Conservation (phyloP, 306 rosid genomes). For the Vicia sativa region DNA sequence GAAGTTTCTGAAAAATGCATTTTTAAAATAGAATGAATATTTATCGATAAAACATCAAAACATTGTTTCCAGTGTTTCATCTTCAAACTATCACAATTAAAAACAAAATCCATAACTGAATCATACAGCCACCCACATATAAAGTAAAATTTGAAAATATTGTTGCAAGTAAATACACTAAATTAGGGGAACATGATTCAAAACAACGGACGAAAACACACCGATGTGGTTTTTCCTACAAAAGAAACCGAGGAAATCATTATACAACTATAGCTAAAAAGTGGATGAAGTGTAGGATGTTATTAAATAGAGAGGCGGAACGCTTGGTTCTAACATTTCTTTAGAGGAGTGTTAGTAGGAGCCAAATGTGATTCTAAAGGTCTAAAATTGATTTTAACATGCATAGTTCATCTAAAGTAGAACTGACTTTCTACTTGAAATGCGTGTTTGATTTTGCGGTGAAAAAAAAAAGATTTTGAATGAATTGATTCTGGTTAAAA, state of each 20-base stretch:
- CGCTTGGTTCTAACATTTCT: background rate
- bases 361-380: too few relatives aligned
- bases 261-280: constrained; percentile 2
- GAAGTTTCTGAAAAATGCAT: too few relatives aligned
- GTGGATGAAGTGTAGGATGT: background rate
- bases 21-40: background rate
- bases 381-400: too few relatives aligned
- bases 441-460: too few relatives aligned
- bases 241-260: background rate
- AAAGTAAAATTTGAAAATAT: background rate
- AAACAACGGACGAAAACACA: constrained; percentile 15
- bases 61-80: background rate
- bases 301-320: constrained; percentile 3
- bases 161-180: background rate
- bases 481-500: too few relatives aligned
- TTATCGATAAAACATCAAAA: background rate
- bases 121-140: background rate
- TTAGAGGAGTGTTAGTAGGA: background rate
- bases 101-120: background rate
- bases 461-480: too few relatives aligned
- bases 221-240: background rate
- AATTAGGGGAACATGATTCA: background rate
- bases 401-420: too few relatives aligned
- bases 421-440: too few relatives aligned
- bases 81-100: background rate